A percentile compares a stretch with the other conserved stretches of the same genome.
Conservation (phyloP, 352 stramenopile genomes). For the Globisporangium takayamanum region DNA sequence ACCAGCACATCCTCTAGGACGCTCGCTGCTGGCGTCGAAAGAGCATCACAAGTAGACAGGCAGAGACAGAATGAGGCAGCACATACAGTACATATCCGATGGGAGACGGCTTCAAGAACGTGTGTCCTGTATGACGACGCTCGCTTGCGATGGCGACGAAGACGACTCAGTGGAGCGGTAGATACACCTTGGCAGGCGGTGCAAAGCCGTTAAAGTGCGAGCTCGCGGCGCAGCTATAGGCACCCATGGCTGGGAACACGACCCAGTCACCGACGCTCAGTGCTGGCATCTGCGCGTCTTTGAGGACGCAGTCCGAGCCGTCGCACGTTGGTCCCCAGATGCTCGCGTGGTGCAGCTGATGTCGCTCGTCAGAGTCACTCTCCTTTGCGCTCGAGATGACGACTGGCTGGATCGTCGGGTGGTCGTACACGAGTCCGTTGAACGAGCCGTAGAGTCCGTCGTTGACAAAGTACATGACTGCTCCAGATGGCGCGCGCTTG, state of each 20-base stretch:
- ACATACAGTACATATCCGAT: background rate
- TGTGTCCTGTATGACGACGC: background rate
- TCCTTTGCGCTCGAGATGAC: conserved; percentile 37
- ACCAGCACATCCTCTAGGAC: conserved; percentile 11
- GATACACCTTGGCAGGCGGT: conserved; percentile 88
- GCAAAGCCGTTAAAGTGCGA: conserved; percentile 92
- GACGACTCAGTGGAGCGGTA: conserved; percentile 10
- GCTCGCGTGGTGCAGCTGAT: conserved; percentile 24
- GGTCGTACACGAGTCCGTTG: conserved; percentile 96
- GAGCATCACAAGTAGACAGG: background rate
- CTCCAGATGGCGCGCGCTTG: conserved; percentile 50
- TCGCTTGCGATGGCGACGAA: too few relatives aligned
- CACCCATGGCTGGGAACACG: conserved; percentile 93
- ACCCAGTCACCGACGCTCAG: conserved; percentile 94
- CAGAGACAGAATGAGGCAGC: background rate
- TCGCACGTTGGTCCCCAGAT: conserved; percentile 95
- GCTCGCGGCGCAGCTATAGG: conserved; percentile 88
- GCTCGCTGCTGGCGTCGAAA: background rate
- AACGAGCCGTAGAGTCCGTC: conserved; percentile 96
- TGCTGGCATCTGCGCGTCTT: conserved; percentile 82
- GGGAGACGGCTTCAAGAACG: background rate
- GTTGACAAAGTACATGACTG: conserved; percentile 93
- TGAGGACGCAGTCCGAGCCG: conserved; percentile 92
- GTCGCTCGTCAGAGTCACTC: conserved; percentile 19
- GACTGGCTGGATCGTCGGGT: conserved; percentile 81